Evolutionary conservation across 2,329 filamentous ascomycete genomes (phyloP).

Genomic region (Calonectria multiphialidica): DNA sequence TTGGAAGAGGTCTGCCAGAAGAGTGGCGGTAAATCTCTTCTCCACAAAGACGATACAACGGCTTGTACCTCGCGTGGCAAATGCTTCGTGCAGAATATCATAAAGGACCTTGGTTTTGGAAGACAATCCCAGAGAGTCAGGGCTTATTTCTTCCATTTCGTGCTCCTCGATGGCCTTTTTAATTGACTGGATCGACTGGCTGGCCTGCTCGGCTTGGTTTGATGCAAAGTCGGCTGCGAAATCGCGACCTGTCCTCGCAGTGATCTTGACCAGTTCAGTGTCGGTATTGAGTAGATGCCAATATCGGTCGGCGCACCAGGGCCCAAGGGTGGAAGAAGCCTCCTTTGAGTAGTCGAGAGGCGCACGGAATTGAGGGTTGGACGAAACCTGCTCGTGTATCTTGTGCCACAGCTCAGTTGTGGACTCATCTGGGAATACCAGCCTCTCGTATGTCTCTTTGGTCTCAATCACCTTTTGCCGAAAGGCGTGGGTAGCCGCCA

Average conservation of each 20-base stretch:
- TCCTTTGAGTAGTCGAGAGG: slow-evolving; percentile 71
- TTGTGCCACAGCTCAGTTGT: slow-evolving; percentile 74
- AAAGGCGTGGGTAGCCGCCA: slow-evolving; percentile 38
- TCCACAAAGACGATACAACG: slow-evolving; percentile 90
- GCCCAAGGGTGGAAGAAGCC: slow-evolving; percentile 76
- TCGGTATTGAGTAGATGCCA: slow-evolving; percentile 80
- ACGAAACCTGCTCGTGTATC: slow-evolving; percentile 60
- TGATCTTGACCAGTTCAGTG: slow-evolving; percentile 70
- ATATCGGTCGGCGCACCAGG: slow-evolving; percentile 86
- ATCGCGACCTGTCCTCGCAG: slow-evolving; percentile 64
- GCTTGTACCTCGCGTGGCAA: slow-evolving; percentile 65
- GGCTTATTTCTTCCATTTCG: slow-evolving; percentile 52
- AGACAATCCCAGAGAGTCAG: slow-evolving; percentile 65
- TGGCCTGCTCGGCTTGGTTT: slow-evolving; percentile 57
- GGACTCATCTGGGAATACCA: slow-evolving; percentile 59
- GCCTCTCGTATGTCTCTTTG: slow-evolving; percentile 55
- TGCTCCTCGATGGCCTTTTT: slow-evolving; percentile 67
- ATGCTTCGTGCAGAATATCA: slow-evolving; percentile 72
- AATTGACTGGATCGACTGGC: slow-evolving; percentile 69
- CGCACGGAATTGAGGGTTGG: slow-evolving; percentile 62
- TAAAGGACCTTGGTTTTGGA: slow-evolving; percentile 78
- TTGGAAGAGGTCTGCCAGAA: slow-evolving; percentile 77
- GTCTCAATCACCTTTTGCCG: slow-evolving; percentile 67
- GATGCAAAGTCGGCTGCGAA: slow-evolving; percentile 32
- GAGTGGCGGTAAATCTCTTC: slow-evolving; percentile 79